Evolutionary conservation across 441 rosid species (phyloP).

Genomic region (Mallotus japonicus): DNA sequence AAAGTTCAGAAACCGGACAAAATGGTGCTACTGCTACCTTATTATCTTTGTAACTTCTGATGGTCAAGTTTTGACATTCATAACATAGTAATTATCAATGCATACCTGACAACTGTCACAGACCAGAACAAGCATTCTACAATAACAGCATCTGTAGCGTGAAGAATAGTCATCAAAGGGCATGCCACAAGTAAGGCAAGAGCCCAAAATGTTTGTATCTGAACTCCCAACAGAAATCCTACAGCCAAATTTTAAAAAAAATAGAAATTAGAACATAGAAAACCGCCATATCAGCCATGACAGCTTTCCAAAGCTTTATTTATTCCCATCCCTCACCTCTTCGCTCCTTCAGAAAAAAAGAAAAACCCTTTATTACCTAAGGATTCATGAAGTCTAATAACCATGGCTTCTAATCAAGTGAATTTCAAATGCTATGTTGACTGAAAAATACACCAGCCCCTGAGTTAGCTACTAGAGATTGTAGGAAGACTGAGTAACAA

Average conservation of each 20-base stretch:
- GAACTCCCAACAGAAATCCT: conserved; percentile 92
- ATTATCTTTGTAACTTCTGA: neutral
- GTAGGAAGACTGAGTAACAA: conserved; percentile 14
- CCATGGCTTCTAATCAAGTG: neutral
- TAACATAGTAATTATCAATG: neutral
- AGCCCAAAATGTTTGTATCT: conserved; percentile 49
- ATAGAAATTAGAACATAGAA: neutral
- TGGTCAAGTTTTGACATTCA: neutral
- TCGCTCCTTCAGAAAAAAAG: neutral
- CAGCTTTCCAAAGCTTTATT: neutral
- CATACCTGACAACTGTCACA: conserved; percentile 73
- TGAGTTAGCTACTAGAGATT: neutral
- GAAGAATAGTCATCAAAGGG: conserved; percentile 79
- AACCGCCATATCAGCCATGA: neutral
- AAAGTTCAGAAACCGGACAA: neutral
- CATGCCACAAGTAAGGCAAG: conserved; percentile 68
- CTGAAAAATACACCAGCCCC: neutral
- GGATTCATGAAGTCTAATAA: no score
- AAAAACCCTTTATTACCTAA: no score
- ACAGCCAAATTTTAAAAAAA: conserved; percentile 18
- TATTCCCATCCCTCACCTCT: neutral
- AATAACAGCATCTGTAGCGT: conserved; percentile 68
- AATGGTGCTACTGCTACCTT: neutral
- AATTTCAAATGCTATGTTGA: conserved; percentile 8
- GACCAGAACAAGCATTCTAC: conserved; percentile 93